A percentile compares a stretch with the other conserved stretches of the same genome.
These are phyloP conservation scores for Fusarium dimerum DNA, from an alignment of 2,329 filamentous ascomycete species.

Conservation along the genomic window DNA sequence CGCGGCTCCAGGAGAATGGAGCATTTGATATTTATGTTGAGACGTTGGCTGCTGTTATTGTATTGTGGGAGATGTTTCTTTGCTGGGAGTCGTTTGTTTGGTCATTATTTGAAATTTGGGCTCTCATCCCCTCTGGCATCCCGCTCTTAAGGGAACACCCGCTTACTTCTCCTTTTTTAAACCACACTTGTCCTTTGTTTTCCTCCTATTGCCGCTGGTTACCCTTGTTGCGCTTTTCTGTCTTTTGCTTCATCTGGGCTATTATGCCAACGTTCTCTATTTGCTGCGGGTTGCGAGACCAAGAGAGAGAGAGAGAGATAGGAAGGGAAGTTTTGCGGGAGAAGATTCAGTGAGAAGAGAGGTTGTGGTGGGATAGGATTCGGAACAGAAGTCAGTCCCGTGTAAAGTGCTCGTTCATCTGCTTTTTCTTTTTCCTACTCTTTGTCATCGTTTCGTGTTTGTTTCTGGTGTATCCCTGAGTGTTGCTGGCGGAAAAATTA, in stretches of 20 bases:
- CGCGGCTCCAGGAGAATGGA: conserved; percentile 36
- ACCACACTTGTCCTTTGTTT: conserved; percentile 18
- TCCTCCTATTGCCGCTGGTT: conserved; percentile 18
- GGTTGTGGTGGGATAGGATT: conserved; percentile 12
- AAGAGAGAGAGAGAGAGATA: conserved; percentile 13
- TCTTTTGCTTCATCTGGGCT: conserved; percentile 10
- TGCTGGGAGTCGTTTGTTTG: conserved; percentile 8
- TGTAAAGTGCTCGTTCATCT: conserved; percentile 20
- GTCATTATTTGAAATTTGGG: background rate
- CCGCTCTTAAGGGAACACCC: background rate
- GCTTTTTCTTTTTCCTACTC: conserved; percentile 5
- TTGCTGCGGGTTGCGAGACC: background rate
- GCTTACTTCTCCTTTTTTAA: conserved; percentile 12
- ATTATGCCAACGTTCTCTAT: conserved; percentile 5
- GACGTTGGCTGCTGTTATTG: conserved; percentile 18
- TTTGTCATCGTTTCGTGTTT: conserved; percentile 12
- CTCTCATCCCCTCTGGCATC: background rate
- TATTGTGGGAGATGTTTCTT: conserved; percentile 10
- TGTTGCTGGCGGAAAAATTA: conserved; percentile 31
- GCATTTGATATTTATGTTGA: conserved; percentile 23
- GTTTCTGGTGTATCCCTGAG: conserved; percentile 28
- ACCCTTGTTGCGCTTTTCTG: conserved; percentile 14
- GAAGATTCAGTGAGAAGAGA: too few species aligned
- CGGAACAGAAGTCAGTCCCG: conserved; percentile 13
- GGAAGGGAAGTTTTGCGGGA: too few species aligned